A percentile compares a stretch with the other conserved stretches of the same genome.
Evolutionary conservation across 2,329 filamentous ascomycete genomes (phyloP).

Genomic region (Penicillium sp.): DNA sequence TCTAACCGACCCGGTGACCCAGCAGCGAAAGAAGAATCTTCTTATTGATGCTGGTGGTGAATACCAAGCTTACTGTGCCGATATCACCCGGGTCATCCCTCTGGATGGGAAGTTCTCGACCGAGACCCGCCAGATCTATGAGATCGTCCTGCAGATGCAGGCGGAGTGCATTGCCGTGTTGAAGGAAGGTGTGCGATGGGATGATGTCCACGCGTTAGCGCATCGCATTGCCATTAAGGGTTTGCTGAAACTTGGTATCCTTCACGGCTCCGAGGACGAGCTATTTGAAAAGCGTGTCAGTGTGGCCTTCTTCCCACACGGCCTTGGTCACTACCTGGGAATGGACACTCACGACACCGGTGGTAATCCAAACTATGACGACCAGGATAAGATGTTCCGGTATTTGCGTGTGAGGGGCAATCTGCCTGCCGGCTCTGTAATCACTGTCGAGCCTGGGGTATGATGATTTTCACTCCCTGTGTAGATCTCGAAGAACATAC

Average conservation of each 20-base stretch:
- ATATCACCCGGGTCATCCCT: slow-evolving; percentile 86
- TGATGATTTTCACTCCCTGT: slow-evolving; percentile 32
- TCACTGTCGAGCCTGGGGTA: slow-evolving; percentile 92
- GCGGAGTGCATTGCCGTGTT: slow-evolving; percentile 66
- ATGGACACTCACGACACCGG: slow-evolving; percentile 90
- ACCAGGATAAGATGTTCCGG: slow-evolving; percentile 78
- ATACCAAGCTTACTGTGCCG: slow-evolving; percentile 79
- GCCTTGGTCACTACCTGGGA: slow-evolving; percentile 84
- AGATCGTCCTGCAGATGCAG: slow-evolving; percentile 79
- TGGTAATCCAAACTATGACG: slow-evolving; percentile 72
- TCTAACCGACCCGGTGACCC: slow-evolving; percentile 52
- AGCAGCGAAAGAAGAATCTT: slow-evolving; percentile 61
- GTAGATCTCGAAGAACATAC: neutral
- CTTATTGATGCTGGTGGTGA: slow-evolving; percentile 87
- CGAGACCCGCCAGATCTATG: slow-evolving; percentile 71
- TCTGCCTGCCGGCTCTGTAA: slow-evolving; percentile 74
- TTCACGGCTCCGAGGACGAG: slow-evolving; percentile 64
- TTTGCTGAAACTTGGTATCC: slow-evolving; percentile 66
- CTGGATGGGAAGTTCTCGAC: slow-evolving; percentile 66
- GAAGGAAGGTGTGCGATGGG: slow-evolving; percentile 66
- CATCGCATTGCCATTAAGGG: slow-evolving; percentile 69
- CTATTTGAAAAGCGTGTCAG: slow-evolving; percentile 77
- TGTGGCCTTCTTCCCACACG: slow-evolving; percentile 87
- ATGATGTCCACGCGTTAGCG: slow-evolving; percentile 69
- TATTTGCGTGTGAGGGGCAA: slow-evolving; percentile 77